phyloP scores from a whole-genome alignment of 176 grass and related monocot species.

The Puccinellia tenuiflora region DNA sequence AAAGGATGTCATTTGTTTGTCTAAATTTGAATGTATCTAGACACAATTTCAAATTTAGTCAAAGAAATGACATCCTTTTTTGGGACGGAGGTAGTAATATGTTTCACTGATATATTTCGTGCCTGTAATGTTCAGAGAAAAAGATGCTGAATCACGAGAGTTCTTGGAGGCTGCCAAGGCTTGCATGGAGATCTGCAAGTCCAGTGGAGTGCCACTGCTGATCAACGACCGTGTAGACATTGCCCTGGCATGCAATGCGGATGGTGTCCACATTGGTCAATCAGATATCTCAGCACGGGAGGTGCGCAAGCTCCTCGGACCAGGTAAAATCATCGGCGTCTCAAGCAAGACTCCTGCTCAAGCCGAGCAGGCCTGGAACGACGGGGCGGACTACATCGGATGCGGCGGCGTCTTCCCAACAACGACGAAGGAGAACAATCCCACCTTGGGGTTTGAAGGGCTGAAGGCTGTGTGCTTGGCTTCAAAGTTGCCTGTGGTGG shows the following conservation, averaged over 20 bases:
- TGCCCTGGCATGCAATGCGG: slow-evolving; percentile 69
- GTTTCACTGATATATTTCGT: neutral
- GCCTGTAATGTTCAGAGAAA: slow-evolving; percentile 56
- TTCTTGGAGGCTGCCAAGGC: slow-evolving; percentile 68
- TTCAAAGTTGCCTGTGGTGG: slow-evolving; percentile 78
- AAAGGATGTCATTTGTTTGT: too few species aligned
- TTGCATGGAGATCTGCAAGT: slow-evolving; percentile 59
- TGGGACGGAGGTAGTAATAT: neutral
- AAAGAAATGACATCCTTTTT: too few species aligned
- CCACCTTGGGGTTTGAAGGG: slow-evolving; percentile 71
- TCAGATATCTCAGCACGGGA: slow-evolving; percentile 59
- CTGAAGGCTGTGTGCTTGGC: slow-evolving; percentile 52
- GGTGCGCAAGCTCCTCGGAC: slow-evolving; percentile 55
- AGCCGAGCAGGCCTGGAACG: slow-evolving; percentile 63
- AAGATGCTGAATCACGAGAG: slow-evolving; percentile 52
- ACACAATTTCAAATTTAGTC: too few species aligned
- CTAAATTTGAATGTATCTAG: too few species aligned
- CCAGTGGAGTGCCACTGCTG: slow-evolving; percentile 59
- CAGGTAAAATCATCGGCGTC: slow-evolving; percentile 73
- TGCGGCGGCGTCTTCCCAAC: slow-evolving; percentile 83
- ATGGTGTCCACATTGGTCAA: slow-evolving; percentile 89
- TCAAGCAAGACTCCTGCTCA: slow-evolving; percentile 77
- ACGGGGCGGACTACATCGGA: slow-evolving; percentile 81
- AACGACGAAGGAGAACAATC: slow-evolving; percentile 60
- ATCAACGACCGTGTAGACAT: slow-evolving; percentile 90